Evolutionary conservation across 1,139 yeast species (phyloP), one percentile per base, ranked within the genome.

Genomic region (Yamadazyma dushanensis): DNA sequence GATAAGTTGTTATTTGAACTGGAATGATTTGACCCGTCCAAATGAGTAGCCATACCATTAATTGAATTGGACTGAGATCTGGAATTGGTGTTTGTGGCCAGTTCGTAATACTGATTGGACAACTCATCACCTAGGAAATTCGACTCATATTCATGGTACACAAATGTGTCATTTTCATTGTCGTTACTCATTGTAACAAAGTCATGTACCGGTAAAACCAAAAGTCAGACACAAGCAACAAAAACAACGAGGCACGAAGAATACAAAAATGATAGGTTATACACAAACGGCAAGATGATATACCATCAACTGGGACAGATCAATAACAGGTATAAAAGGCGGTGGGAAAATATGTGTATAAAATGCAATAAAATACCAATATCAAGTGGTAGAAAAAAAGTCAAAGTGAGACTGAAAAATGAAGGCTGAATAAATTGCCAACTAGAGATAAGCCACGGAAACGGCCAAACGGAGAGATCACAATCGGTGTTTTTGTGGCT

Each of bases 111-210:
- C n/a, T n/a, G n/a, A n/a, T n/a, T n/a, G n/a, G n/a, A n/a, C n/a
- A n/a, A n/a, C n/a, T 5, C 16, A 5, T 25, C 18, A 13, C n/a
- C 27, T 14, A 14, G 27, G 18, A 25, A 25, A 8, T 15, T 15
- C 7, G 27, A 4, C 16, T 25, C 27, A 18, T 8, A 25, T n/a
- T 36, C 36, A 19, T 33, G 36, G 18, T 27, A 32, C 34, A 29
- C 30, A 23, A 20, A 36, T 14, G 31, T 26, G 14, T 28, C 36
- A 9, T 34, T 28, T 11, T 26, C 36, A 22, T 29, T 28, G 16
- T 31, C 34, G 18, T 17, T 23, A 16, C 24, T 31, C 34, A 31
- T 31, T 24, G 7, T 11, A 9, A 13, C n/a, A 6, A 21, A 21
- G 24, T n/a, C 24, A 7, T 9, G n/a, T 10, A 13, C 24, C 13